A percentile compares a stretch with the other conserved stretches of the same genome.
phyloP scores from a whole-genome alignment of 495 filamentous ascomycete genomes.

The Penicillium herquei region DNA sequence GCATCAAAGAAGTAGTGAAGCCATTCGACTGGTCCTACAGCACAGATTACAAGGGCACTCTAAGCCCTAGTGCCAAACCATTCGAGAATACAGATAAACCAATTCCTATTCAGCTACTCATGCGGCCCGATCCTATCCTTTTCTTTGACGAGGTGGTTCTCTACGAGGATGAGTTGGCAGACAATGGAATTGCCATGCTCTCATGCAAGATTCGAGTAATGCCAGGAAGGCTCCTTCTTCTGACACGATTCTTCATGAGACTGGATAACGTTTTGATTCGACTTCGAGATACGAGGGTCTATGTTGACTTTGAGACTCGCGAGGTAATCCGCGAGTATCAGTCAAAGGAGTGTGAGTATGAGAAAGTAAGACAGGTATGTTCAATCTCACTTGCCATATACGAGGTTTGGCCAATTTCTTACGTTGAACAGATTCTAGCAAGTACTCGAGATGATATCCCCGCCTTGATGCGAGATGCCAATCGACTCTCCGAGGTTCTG shows the following conservation, averaged over 20 bases:
- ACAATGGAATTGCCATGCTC: constrained; percentile 89
- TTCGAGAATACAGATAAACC: constrained; percentile 54
- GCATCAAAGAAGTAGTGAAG: constrained; percentile 89
- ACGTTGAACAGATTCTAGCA: constrained; percentile 59
- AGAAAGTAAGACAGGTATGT: constrained; percentile 69
- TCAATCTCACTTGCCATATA: too few relatives aligned
- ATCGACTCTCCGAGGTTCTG: constrained; percentile 69
- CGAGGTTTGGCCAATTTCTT: not conserved
- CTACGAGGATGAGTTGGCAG: constrained; percentile 96
- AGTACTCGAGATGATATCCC: constrained; percentile 72
- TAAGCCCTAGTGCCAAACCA: constrained; percentile 28
- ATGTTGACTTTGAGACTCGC: constrained; percentile 80
- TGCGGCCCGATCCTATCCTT: constrained; percentile 83
- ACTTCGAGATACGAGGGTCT: constrained; percentile 86
- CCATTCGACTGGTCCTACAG: constrained; percentile 98
- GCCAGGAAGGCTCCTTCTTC: constrained; percentile 77
- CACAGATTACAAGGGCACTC: constrained; percentile 76
- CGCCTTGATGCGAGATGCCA: constrained; percentile 78
- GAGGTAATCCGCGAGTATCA: constrained; percentile 89
- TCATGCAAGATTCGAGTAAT: constrained; percentile 91
- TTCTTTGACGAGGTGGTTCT: constrained; percentile 94
- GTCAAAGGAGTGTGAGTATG: constrained; percentile 76
- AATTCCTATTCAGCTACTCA: constrained; percentile 83
- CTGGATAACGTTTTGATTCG: constrained; percentile 85
- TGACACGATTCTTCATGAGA: constrained; percentile 89